phyloP scores from a whole-genome alignment of 176 grass and related monocot species.

The Ananas comosus region DNA sequence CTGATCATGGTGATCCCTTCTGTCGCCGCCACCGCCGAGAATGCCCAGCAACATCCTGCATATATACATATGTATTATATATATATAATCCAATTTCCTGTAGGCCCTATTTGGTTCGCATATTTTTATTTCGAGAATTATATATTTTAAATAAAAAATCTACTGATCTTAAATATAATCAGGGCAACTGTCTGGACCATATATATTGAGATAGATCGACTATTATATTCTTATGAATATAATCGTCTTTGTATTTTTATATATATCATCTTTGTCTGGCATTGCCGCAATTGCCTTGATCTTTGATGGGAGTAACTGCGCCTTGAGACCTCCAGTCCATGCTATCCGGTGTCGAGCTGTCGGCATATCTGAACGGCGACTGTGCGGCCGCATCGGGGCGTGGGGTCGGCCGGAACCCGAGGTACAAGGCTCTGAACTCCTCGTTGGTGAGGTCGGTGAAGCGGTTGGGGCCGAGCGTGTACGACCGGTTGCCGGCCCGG shows the following conservation, averaged over 20 bases:
- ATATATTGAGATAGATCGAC: too few relatives aligned
- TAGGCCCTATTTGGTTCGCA: not conserved
- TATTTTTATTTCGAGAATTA: not conserved
- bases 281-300: conserved; percentile 15
- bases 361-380: not conserved
- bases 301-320: conserved; percentile 9
- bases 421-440: not conserved
- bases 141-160: too few relatives aligned
- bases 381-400: not conserved
- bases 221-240: too few relatives aligned
- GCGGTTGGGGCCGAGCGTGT: not conserved
- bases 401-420: not conserved
- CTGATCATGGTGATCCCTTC: conserved; percentile 18
- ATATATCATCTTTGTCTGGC: too few relatives aligned
- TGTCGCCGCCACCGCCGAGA: conserved; percentile 11
- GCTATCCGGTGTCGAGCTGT: not conserved
- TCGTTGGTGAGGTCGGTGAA: not conserved
- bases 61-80: not conserved
- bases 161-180: too few relatives aligned
- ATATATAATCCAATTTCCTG: not conserved
- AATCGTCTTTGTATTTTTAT: too few relatives aligned
- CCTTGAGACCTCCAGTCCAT: conserved; percentile 14
- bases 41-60: conserved; percentile 21
- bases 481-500: not conserved
- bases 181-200: too few relatives aligned